Evolutionary conservation across 2,329 filamentous ascomycete genomes (phyloP), one percentile per base, ranked within the genome.

Genomic region (Cercospora berteroae): DNA sequence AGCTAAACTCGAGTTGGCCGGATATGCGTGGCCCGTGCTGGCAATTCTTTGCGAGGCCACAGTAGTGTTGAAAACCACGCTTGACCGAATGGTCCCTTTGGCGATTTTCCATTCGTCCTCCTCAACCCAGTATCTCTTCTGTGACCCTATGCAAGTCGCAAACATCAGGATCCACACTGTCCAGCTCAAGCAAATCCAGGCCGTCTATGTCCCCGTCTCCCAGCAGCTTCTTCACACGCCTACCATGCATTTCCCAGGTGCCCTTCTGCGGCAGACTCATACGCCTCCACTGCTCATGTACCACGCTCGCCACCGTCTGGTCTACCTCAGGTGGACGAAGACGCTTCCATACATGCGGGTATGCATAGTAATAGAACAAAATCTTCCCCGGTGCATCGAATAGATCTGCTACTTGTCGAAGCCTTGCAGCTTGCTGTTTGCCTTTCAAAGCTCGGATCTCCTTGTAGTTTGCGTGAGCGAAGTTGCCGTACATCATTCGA

Each of bases 291-390:
- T 63, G 27, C 1, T 64, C 67, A 20, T 67, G 64, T 8, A 69
- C 70, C 12, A 65, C 39, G n/a, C 56, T 60, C 20, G 68, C 57
- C 12, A 73, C 67, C 5, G 66, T 71, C 50, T 66, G 56, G 13
- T 69, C 65, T 4, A 67, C 39, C 8, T 58, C 57, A 1, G 65
- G 63, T 23, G 71, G 70, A n/a, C 61, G 56, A 12, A 64, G 60
- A 4, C 60, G 59, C 65, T 65, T 68, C 63, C 66, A 70, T 2
- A 73, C 63, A 27, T 66, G 69, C 33, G 71, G 71, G 13, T 67
- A 68, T 8, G 59, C 63, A 23, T 69, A 71, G 58, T 72, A 73
- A 60, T 70, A 70, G 65, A 69, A 73, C 27, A 73, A 52, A 5
- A 60, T 52, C 36, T 64, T 71, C 13, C 70, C 71, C 1, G 33